phyloP scores from a whole-genome alignment of 2,329 filamentous ascomycete genomes.

The Diaporthe nobilis region DNA sequence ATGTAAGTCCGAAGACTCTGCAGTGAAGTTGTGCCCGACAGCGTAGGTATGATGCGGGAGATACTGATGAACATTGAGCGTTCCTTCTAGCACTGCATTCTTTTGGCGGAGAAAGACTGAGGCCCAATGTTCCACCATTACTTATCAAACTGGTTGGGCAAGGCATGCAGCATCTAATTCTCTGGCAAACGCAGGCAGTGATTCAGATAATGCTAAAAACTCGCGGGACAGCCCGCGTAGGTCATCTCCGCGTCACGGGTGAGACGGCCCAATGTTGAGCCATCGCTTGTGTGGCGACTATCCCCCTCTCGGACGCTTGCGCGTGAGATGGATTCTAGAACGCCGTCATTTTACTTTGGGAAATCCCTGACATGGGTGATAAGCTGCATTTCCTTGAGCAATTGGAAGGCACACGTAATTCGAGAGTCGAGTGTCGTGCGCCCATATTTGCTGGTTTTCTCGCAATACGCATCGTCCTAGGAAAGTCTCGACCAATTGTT shows the following conservation, averaged over 20 bases:
- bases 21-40: background rate
- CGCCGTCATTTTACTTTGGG: background rate
- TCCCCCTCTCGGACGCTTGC: background rate
- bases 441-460: background rate
- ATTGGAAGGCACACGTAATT: background rate
- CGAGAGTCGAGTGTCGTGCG: background rate
- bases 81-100: background rate
- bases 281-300: background rate
- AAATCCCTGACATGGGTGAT: background rate
- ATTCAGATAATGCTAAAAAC: background rate
- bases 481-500: too few species aligned
- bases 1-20: too few species aligned
- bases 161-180: background rate
- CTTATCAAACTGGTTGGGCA: background rate
- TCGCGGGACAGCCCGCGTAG: background rate
- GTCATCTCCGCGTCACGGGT: conserved; percentile 11
- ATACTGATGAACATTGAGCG: background rate
- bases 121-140: background rate
- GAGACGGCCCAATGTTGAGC: conserved; percentile 26
- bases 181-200: background rate
- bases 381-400: background rate
- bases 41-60: background rate
- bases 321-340: background rate
- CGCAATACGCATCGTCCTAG: background rate
- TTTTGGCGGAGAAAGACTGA: background rate